A percentile compares a stretch with the other conserved stretches of the same genome.
Conservation (phyloP, 2,329 filamentous ascomycete genomes). For the Fusarium foetens region DNA sequence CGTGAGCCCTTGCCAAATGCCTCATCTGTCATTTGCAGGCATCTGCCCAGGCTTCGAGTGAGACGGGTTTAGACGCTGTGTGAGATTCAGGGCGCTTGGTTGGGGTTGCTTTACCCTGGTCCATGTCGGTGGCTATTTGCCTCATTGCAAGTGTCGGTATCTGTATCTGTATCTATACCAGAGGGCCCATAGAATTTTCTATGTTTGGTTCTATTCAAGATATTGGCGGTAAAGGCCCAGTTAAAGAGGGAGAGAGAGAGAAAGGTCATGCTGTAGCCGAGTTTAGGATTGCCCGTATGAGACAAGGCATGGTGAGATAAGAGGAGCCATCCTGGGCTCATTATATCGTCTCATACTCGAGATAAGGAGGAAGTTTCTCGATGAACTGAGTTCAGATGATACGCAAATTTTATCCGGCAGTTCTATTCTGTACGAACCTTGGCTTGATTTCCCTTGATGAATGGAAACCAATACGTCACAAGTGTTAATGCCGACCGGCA, state of each 20-base stretch:
- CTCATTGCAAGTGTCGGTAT: conserved; percentile 7
- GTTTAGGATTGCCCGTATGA: conserved; percentile 3
- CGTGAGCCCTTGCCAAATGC: conserved; percentile 22
- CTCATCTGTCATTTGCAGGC: conserved; percentile 3
- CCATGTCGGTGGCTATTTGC: conserved; percentile 14
- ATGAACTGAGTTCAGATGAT: background rate
- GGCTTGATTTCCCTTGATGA: background rate
- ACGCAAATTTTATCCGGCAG: background rate
- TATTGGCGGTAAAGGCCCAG: conserved; percentile 7
- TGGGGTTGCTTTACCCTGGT: conserved; percentile 20
- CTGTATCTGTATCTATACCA: background rate
- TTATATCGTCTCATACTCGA: conserved; percentile 2
- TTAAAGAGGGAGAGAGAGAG: conserved; percentile 1
- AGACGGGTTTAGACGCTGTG: conserved; percentile 37
- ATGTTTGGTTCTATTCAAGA: background rate
- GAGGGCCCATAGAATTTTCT: conserved; percentile 1
- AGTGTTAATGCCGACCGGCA: conserved; percentile 3
- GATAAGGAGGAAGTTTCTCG: conserved; percentile 10
- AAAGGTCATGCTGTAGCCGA: background rate
- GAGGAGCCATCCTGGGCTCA: conserved; percentile 9
- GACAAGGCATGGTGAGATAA: conserved; percentile 30
- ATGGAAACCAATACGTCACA: conserved; percentile 17
- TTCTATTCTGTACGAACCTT: background rate
- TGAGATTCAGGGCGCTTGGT: conserved; percentile 42
- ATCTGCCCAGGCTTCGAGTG: conserved; percentile 3